Conservation (phyloP, 2,329 filamentous ascomycete species). For the Mycosphaerella arachidis region DNA sequence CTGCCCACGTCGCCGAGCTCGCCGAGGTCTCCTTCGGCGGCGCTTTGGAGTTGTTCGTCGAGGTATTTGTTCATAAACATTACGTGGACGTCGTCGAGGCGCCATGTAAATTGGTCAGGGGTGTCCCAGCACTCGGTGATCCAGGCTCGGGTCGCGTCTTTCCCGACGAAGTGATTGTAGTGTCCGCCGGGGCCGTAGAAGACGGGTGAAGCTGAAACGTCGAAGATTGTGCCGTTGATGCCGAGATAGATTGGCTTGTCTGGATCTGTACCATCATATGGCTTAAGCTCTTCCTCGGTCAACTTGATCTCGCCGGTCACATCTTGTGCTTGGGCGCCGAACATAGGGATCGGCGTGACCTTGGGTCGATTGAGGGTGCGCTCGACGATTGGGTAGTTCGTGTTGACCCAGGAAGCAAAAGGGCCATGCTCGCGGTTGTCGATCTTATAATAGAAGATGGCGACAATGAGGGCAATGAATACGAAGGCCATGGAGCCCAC, state of each 20-base stretch:
- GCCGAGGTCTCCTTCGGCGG: conserved; percentile 15
- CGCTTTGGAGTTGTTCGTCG: conserved; percentile 24
- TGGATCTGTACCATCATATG: conserved; percentile 25
- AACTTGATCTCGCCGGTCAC: conserved; percentile 9
- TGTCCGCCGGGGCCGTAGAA: conserved; percentile 32
- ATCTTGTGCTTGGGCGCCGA: conserved; percentile 17
- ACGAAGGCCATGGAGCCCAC: conserved; percentile 13
- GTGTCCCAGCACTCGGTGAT: conserved; percentile 32
- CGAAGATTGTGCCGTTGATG: conserved; percentile 31
- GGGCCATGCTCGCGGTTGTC: conserved; percentile 20
- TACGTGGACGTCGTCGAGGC: conserved; percentile 25
- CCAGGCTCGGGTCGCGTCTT: conserved; percentile 30
- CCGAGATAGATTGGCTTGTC: conserved; percentile 29
- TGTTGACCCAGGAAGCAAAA: conserved; percentile 19
- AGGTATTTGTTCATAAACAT: conserved; percentile 30
- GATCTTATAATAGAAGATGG: conserved; percentile 22
- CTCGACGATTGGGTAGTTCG: conserved; percentile 18
- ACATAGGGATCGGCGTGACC: not conserved
- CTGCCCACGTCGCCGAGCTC: conserved; percentile 19
- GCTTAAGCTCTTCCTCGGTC: conserved; percentile 24
- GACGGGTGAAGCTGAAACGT: conserved; percentile 26
- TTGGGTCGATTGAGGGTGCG: conserved; percentile 10
- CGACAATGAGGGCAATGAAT: conserved; percentile 12
- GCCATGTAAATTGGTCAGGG: conserved; percentile 25
- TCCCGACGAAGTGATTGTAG: conserved; percentile 30